These are phyloP conservation scores for Senna tora DNA, from an alignment of 306 rosid genomes.

Conservation along the genomic window DNA sequence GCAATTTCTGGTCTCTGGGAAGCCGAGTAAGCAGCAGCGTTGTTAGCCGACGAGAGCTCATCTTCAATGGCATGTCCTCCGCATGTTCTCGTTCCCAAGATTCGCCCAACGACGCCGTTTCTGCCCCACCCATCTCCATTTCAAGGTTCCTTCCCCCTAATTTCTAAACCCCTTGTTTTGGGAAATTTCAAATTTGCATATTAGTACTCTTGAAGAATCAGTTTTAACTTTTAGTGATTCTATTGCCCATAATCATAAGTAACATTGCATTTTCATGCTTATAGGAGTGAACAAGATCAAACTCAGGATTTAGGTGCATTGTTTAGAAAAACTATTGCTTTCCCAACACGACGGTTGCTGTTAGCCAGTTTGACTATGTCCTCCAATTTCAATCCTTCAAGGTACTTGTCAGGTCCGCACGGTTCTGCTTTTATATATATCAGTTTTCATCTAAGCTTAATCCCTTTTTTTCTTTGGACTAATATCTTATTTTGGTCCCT, in stretches of 20 bases:
- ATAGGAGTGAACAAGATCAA: constrained; percentile 51
- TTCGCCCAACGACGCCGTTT: constrained; percentile 41
- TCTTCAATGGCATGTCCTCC: constrained; percentile 71
- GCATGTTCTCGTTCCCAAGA: constrained; percentile 57
- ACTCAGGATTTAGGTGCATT: constrained; percentile 49
- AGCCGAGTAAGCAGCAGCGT: constrained; percentile 36
- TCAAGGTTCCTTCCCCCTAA: constrained; percentile 57
- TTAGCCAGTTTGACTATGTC: constrained; percentile 67
- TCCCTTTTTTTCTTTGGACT: too few relatives aligned
- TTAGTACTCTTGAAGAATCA: not conserved
- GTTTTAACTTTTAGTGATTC: not conserved
- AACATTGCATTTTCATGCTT: not conserved
- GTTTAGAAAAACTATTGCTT: constrained; percentile 40
- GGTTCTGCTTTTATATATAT: constrained; percentile 45
- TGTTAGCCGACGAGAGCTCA: constrained; percentile 68
- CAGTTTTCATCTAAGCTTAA: not conserved
- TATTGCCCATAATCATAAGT: too few relatives aligned
- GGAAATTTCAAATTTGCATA: not conserved
- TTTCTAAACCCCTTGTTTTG: not conserved
- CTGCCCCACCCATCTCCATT: constrained; percentile 47
- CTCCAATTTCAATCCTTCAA: constrained; percentile 72
- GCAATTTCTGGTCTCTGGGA: constrained; percentile 51
- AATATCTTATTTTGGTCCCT: too few relatives aligned
- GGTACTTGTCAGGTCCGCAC: constrained; percentile 94
- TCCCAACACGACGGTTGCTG: constrained; percentile 65